Evolutionary conservation across 225 moss, liverwort and hornwort genomes (phyloP).

Genomic region (Straminergon stramineum): DNA sequence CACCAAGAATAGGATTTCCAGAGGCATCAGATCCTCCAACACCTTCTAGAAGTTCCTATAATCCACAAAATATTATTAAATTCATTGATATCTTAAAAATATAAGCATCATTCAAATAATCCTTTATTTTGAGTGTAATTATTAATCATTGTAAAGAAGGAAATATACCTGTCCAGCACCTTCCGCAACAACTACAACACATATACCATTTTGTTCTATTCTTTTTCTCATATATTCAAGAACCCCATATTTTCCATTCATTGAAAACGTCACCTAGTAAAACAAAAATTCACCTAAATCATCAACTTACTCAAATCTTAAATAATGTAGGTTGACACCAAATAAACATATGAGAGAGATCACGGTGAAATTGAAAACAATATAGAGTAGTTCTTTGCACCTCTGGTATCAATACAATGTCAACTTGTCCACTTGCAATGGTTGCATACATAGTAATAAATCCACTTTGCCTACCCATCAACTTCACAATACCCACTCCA

Average conservation of each 20-base stretch:
- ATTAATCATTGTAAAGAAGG: background rate
- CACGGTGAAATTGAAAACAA: background rate
- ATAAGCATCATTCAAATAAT: background rate
- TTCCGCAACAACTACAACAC: constrained; percentile 87
- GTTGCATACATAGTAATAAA: constrained; percentile 96
- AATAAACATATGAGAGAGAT: background rate
- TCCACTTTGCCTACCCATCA: constrained; percentile 95
- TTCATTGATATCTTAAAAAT: background rate
- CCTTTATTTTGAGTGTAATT: background rate
- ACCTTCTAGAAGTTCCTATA: constrained; percentile 76
- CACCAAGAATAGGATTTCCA: constrained; percentile 86
- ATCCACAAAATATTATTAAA: background rate
- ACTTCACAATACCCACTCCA: constrained; percentile 80
- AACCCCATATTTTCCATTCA: constrained; percentile 70
- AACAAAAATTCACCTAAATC: background rate
- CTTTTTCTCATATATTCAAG: constrained; percentile 70
- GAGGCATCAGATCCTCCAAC: constrained; percentile 70
- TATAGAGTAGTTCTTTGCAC: background rate
- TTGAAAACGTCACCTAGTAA: constrained; percentile 53
- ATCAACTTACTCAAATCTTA: background rate
- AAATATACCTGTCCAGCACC: constrained; percentile 75
- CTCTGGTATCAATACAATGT: constrained; percentile 87
- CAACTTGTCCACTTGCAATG: constrained; percentile 94
- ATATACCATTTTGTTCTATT: constrained; percentile 79
- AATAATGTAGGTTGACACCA: background rate